Base-by-base conservation (phyloP, 1,284 basidiomycete genomes). In the Trametes hirsuta region DNA sequence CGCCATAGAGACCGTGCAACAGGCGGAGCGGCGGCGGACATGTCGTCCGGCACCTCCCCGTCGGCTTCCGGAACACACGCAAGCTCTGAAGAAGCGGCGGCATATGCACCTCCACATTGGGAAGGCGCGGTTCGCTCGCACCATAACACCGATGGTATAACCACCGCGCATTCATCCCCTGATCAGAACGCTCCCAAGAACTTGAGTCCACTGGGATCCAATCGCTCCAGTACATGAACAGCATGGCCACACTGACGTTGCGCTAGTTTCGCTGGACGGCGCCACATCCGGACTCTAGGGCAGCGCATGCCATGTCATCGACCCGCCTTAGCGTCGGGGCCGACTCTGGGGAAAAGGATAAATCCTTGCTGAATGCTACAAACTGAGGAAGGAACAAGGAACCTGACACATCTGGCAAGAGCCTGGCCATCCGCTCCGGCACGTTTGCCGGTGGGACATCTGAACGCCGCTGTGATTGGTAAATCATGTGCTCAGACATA, bases 241-340 rank as follows among this genome's bases (percentile, higher is more conserved):
- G 30, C 34, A 12, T 40, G 39, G 39, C 35, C 12, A 40, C 35
- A 49, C 22, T 34, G 47, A 49, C 14, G 18, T 14, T 53, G 52
- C 52, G n/a, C 44, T 35, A 48, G 40, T 18, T 18, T 39, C 14
- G 25, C 24, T 35, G 39, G 24, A 21, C 25, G 24, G 36, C 45
- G 46, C 46, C 46, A 55, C 53, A 42, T 37, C 24, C 3, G 18
- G 52, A 42, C n/a, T 30, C 18, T 4, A 35, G 18, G 15, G 41
- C 47, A 37, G 46, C 12, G 30, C 21, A 42, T 39, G 46, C 42
- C 35, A 42, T 48, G 39, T 9, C 47, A 42, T 39, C 30, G 42
- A 45, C 52, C 35, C 37, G 25, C 15, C 4, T 42, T 55, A 55
- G 53, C 53, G 40, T 48, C 53, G 46, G 53, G 40, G 53, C 53